A percentile compares a stretch with the other conserved stretches of the same genome.
Conservation (phyloP, 2,329 filamentous ascomycete species). For the Epichloe gansuensis region DNA sequence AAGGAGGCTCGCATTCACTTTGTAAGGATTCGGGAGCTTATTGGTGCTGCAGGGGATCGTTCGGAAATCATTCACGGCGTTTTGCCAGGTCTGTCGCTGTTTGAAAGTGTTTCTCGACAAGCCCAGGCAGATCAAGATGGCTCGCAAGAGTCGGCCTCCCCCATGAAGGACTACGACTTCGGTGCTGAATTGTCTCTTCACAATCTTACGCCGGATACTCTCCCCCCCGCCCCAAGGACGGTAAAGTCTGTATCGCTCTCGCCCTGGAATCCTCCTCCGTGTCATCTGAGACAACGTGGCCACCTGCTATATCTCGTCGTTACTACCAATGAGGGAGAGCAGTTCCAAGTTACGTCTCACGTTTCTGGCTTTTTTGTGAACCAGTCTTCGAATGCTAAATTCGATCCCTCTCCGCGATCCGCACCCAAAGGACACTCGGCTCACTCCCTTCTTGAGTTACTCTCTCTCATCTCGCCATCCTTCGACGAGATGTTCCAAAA, state of each 20-base stretch:
- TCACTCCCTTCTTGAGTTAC: slow-evolving; percentile 75
- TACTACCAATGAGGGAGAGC: slow-evolving; percentile 88
- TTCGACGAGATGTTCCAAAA: slow-evolving; percentile 65
- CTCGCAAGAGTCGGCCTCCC: slow-evolving; percentile 18
- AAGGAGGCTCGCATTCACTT: slow-evolving; percentile 95
- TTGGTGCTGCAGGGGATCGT: slow-evolving; percentile 81
- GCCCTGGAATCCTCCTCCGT: slow-evolving; percentile 91
- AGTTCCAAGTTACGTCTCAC: slow-evolving; percentile 84
- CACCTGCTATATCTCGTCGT: slow-evolving; percentile 84
- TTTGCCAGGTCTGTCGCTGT: slow-evolving; percentile 71
- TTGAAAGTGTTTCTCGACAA: slow-evolving; percentile 57
- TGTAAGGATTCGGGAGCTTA: slow-evolving; percentile 78
- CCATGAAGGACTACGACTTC: slow-evolving; percentile 64
- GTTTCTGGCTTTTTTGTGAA: slow-evolving; percentile 95
- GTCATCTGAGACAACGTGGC: slow-evolving; percentile 78
- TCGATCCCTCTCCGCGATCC: slow-evolving; percentile 73
- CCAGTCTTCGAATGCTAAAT: slow-evolving; percentile 89
- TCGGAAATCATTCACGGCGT: slow-evolving; percentile 80
- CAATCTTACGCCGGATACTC: slow-evolving; percentile 55
- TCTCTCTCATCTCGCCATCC: slow-evolving; percentile 68
- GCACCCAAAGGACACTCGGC: slow-evolving; percentile 66
- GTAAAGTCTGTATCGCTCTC: slow-evolving; percentile 82
- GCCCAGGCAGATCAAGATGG: slow-evolving; percentile 26
- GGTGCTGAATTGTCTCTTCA: slow-evolving; percentile 53
- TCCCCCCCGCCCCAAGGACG: slow-evolving; percentile 68